Percentiles rank a stretch among this genome's conserved stretches.
Conservation (phyloP, 2,329 filamentous ascomycete genomes). For the Verticillium zaregamsianum region DNA sequence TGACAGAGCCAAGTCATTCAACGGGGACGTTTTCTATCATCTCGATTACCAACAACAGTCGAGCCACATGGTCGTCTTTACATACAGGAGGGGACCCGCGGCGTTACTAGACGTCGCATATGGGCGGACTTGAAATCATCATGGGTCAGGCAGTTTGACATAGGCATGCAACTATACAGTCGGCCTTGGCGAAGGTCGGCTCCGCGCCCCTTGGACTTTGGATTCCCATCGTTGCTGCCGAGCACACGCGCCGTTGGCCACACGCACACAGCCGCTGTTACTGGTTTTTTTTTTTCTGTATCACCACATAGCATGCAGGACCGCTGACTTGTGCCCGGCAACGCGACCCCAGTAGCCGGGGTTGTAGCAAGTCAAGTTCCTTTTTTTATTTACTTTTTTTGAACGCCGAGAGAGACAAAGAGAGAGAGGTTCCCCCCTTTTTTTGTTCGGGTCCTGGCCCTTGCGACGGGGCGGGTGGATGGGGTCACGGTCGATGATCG, state of each 20-base stretch:
- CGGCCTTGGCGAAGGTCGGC: background rate
- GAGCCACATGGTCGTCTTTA: background rate
- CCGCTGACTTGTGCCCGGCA: background rate
- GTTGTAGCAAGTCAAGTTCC: background rate
- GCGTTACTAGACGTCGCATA: conserved; percentile 11
- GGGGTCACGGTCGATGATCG: background rate
- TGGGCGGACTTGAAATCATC: background rate
- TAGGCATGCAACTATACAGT: background rate
- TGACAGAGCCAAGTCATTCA: background rate
- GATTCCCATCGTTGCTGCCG: background rate
- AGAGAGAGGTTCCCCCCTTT: background rate
- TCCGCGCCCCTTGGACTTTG: background rate
- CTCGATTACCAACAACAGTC: background rate
- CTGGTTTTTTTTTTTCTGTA: background rate
- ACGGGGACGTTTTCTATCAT: background rate
- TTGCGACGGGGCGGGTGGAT: background rate
- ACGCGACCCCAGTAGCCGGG: background rate
- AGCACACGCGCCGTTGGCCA: background rate
- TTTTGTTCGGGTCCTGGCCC: background rate
- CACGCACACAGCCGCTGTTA: background rate
- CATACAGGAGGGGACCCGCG: background rate
- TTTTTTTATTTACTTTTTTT: background rate
- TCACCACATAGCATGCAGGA: background rate
- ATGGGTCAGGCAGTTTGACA: background rate
- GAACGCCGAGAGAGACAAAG: too few species aligned